Percentiles rank a stretch among this genome's conserved stretches.
Evolutionary conservation across 108 stramenopile genomes (phyloP).

Genomic region (Aurantiochytrium sp.): DNA sequence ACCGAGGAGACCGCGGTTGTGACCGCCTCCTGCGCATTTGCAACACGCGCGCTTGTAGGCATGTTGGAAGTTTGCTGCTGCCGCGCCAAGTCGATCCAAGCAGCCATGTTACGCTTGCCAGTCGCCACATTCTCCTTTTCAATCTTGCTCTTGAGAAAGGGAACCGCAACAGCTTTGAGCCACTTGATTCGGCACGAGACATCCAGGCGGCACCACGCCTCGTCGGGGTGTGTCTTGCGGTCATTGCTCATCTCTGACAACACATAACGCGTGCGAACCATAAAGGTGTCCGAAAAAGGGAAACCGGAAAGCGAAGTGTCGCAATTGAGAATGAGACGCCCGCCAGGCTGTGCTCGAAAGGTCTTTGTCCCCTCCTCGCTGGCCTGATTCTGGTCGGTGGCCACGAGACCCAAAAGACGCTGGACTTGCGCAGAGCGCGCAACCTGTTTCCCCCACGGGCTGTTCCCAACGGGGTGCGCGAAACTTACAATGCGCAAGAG

Average conservation of each 20-base stretch:
- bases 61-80: background rate
- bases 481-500: background rate
- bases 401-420: background rate
- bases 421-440: background rate
- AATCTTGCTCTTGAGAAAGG: conserved; percentile 6
- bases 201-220: background rate
- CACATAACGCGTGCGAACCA: conserved; percentile 9
- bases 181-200: background rate
- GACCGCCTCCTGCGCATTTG: too few species aligned
- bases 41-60: background rate
- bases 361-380: background rate
- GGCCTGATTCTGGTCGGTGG: background rate
- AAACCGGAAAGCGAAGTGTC: background rate
- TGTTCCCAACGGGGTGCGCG: background rate
- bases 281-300: background rate
- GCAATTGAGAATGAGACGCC: background rate
- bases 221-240: background rate
- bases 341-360: background rate
- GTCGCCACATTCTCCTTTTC: background rate
- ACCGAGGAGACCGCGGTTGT: too few species aligned
- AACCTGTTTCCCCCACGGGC: background rate
- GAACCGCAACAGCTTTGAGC: conserved; percentile 3
- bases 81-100: background rate
- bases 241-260: background rate
- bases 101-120: background rate